These are phyloP conservation scores for Quercus tomentella DNA, from an alignment of 331 rosid species.

Conservation along the genomic window DNA sequence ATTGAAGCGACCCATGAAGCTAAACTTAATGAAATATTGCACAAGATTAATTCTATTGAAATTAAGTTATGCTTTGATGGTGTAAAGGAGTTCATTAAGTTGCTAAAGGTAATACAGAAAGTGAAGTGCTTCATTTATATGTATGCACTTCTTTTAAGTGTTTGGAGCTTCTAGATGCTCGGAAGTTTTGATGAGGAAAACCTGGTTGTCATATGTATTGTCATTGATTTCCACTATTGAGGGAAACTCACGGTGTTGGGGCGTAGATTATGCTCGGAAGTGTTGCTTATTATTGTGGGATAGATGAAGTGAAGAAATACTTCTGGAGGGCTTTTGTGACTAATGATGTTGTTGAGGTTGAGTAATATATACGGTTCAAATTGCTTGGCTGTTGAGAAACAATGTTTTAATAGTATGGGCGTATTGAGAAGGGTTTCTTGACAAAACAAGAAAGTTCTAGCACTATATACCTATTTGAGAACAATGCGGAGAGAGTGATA, in stretches of 20 bases:
- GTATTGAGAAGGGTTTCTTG: neutral
- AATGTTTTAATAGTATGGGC: neutral
- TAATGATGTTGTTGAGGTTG: neutral
- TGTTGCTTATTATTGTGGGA: neutral
- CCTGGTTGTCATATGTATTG: too few species aligned
- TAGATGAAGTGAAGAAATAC: neutral
- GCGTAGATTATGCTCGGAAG: too few species aligned
- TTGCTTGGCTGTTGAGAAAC: neutral
- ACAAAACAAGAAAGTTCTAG: neutral
- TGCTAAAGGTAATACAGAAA: slow-evolving; percentile 46
- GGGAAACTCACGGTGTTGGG: too few species aligned
- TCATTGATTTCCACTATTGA: too few species aligned
- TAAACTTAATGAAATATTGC: slow-evolving; percentile 62
- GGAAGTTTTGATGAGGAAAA: too few species aligned
- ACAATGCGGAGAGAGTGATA: neutral
- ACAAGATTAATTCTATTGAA: slow-evolving; percentile 53
- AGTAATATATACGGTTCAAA: neutral
- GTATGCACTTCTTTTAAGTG: slow-evolving; percentile 36
- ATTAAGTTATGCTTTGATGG: slow-evolving; percentile 67
- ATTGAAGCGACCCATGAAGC: slow-evolving; percentile 41
- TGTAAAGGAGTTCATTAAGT: slow-evolving; percentile 60
- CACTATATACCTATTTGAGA: neutral
- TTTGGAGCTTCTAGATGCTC: too few species aligned
- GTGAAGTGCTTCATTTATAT: slow-evolving; percentile 49
- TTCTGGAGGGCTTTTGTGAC: neutral